phyloP scores from a whole-genome alignment of 352 stramenopile species.

The Thalassiosira hispida region DNA sequence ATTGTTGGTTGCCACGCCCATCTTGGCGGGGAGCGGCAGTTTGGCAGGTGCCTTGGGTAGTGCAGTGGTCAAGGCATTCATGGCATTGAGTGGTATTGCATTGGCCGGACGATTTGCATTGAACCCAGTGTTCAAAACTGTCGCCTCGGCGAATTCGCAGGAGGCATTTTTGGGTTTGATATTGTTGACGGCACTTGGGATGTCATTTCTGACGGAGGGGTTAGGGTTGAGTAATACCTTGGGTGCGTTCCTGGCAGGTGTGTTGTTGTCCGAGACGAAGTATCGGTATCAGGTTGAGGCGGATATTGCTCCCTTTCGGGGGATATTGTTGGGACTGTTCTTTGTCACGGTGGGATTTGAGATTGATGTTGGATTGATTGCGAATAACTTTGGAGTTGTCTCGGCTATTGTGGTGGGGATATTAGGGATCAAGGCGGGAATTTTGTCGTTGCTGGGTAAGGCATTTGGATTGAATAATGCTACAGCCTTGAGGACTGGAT shows the following conservation, averaged over 20 bases:
- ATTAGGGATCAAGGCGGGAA: slow-evolving; percentile 84
- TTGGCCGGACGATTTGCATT: slow-evolving; percentile 85
- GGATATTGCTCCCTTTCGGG: slow-evolving; percentile 88
- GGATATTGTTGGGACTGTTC: slow-evolving; percentile 89
- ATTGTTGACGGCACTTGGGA: slow-evolving; percentile 87
- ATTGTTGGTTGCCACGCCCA: slow-evolving; percentile 87
- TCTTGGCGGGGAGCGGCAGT: slow-evolving; percentile 83
- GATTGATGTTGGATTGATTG: slow-evolving; percentile 87
- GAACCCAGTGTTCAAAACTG: slow-evolving; percentile 87
- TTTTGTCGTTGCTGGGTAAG: slow-evolving; percentile 79
- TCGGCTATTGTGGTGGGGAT: slow-evolving; percentile 83
- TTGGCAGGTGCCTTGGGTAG: slow-evolving; percentile 78
- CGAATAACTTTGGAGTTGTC: slow-evolving; percentile 77
- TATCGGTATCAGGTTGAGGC: slow-evolving; percentile 89
- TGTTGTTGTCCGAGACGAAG: slow-evolving; percentile 88
- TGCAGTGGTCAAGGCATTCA: slow-evolving; percentile 84
- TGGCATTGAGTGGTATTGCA: slow-evolving; percentile 85
- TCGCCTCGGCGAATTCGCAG: slow-evolving; percentile 85
- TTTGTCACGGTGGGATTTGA: slow-evolving; percentile 92
- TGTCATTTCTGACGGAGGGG: slow-evolving; percentile 88
- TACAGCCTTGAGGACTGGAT: slow-evolving; percentile 84
- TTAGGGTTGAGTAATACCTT: slow-evolving; percentile 88
- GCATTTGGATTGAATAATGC: slow-evolving; percentile 82
- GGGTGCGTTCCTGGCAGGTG: slow-evolving; percentile 88
- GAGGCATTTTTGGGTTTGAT: slow-evolving; percentile 89